Conservation (phyloP, 1,139 yeast species). For the Yamadazyma jaroonii region DNA sequence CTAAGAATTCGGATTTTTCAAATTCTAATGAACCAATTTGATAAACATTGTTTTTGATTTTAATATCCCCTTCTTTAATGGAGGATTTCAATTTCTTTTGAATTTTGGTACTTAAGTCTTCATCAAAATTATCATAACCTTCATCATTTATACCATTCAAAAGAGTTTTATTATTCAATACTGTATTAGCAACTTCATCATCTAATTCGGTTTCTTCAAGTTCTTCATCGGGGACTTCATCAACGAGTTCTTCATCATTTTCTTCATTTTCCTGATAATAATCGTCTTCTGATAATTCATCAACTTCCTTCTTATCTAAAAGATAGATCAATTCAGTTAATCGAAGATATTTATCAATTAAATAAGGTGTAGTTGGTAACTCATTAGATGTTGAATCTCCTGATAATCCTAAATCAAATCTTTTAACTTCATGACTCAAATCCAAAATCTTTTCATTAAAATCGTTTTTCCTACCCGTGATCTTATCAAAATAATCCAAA, state of each 20-base stretch:
- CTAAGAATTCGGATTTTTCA: conserved; percentile 49
- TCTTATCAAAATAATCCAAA: conserved; percentile 63
- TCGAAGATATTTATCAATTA: conserved; percentile 64
- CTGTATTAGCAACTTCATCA: conserved; percentile 2
- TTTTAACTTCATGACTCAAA: conserved; percentile 53
- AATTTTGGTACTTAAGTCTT: background rate
- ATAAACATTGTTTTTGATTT: conserved; percentile 31
- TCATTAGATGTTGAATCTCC: conserved; percentile 49
- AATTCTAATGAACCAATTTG: conserved; percentile 55
- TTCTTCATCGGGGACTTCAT: conserved; percentile 6
- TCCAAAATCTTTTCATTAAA: conserved; percentile 58
- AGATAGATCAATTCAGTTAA: conserved; percentile 57
- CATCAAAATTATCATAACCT: conserved; percentile 6
- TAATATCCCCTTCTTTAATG: conserved; percentile 14
- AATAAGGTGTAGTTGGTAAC: conserved; percentile 64
- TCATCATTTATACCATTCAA: background rate
- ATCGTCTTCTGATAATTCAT: conserved; percentile 4
- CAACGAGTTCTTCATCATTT: conserved; percentile 7
- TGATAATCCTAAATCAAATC: conserved; percentile 48
- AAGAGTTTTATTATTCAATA: no score
- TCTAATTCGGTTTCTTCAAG: conserved; percentile 8
- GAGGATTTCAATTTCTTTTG: conserved; percentile 6
- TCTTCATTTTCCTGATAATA: conserved; percentile 7
- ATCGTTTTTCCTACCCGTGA: conserved; percentile 70
- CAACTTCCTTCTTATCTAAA: conserved; percentile 21